phyloP scores from a whole-genome alignment of 23 red algal species.

The Gracilaria gracilis region DNA sequence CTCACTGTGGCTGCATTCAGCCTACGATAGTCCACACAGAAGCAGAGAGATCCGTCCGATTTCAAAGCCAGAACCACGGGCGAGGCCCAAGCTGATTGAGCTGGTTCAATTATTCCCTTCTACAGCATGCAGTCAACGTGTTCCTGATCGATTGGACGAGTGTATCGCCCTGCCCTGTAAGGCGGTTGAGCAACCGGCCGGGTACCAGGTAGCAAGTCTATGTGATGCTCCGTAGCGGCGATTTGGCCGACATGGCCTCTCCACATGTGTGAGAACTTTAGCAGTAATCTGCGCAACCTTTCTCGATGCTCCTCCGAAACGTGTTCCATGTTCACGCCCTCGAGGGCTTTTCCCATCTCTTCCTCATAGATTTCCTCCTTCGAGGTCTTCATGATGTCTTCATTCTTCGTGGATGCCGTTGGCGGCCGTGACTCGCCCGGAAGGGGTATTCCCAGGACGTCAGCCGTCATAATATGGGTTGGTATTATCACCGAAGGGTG shows the following conservation, averaged over 20 bases:
- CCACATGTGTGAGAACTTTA: slow-evolving; percentile 34
- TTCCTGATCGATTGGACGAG: neutral
- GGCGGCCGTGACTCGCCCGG: neutral
- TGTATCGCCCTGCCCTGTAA: neutral
- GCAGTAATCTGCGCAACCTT: slow-evolving; percentile 12
- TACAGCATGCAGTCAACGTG: slow-evolving; percentile 18
- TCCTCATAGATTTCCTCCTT: neutral
- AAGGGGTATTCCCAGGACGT: neutral
- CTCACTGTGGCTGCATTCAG: slow-evolving; percentile 29
- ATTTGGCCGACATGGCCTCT: slow-evolving; percentile 29
- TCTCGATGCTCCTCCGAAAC: neutral
- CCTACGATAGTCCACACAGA: slow-evolving; percentile 39
- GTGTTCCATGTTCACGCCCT: slow-evolving; percentile 9
- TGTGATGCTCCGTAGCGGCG: slow-evolving; percentile 38
- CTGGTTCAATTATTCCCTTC: slow-evolving; percentile 10
- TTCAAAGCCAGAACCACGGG: slow-evolving; percentile 25
- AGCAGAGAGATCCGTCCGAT: neutral
- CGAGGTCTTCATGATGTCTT: neutral
- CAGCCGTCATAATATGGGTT: neutral
- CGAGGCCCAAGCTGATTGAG: slow-evolving; percentile 1
- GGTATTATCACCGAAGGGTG: slow-evolving; percentile 1
- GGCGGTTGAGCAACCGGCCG: no score
- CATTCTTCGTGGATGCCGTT: neutral
- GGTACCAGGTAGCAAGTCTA: neutral
- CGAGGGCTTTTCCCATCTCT: neutral